Conservation (phyloP, 2,329 filamentous ascomycete species). For the Hypocreales sp. region DNA sequence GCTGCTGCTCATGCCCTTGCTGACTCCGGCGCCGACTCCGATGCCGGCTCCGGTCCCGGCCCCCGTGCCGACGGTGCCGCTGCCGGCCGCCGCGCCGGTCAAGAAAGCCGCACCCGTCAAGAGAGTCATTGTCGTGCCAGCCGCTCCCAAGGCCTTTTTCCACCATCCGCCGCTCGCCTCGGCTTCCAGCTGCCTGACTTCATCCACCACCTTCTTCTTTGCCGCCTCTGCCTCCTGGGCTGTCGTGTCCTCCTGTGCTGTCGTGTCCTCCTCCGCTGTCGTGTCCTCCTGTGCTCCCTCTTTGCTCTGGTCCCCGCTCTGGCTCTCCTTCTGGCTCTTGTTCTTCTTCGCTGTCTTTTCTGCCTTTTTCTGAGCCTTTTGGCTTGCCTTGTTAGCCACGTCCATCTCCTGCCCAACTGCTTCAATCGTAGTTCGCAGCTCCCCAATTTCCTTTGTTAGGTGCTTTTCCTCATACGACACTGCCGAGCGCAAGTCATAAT, state of each 20-base stretch:
- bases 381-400: neutral
- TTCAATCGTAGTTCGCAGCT: neutral
- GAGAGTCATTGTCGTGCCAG: neutral
- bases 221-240: neutral
- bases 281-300: too few species aligned
- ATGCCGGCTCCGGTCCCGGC: neutral
- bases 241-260: too few species aligned
- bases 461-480: neutral
- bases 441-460: neutral
- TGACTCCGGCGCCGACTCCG: neutral
- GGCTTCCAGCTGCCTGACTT: neutral
- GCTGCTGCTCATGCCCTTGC: neutral
- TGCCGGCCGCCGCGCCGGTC: too few species aligned
- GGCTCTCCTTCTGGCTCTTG: neutral
- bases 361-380: neutral
- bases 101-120: neutral
- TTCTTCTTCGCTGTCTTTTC: neutral
- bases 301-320: neutral
- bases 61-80: too few species aligned
- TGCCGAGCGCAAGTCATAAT: neutral
- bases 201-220: neutral
- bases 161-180: neutral
- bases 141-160: neutral
- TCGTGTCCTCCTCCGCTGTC: too few species aligned
- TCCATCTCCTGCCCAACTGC: neutral